These are phyloP conservation scores for Taphrina confusa DNA, from an alignment of 1,139 yeast species.

Conservation along the genomic window DNA sequence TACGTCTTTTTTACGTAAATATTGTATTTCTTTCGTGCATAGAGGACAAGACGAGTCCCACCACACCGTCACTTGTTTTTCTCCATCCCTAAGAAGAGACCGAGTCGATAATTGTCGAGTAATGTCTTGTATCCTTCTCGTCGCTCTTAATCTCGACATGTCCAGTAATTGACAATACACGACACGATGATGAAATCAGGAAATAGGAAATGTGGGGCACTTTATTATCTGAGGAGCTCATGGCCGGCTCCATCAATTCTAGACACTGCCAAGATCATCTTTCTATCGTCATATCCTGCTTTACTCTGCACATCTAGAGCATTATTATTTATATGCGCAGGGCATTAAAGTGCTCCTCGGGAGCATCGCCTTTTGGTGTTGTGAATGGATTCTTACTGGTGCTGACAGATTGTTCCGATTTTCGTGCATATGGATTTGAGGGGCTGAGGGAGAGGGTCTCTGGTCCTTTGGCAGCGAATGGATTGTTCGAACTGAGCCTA, in stretches of 20 bases:
- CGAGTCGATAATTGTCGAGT: too few species aligned
- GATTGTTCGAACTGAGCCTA: constrained; percentile 9
- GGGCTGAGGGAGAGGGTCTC: neutral
- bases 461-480: neutral
- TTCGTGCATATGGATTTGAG: neutral
- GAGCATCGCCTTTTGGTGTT: neutral
- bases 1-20: neutral
- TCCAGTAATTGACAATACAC: too few species aligned
- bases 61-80: neutral
- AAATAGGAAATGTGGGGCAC: too few species aligned
- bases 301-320: too few species aligned
- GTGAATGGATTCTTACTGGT: neutral
- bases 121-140: too few species aligned
- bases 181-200: too few species aligned
- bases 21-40: constrained; percentile 5
- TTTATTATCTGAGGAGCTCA: too few species aligned
- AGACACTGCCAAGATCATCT: too few species aligned
- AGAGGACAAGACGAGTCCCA: constrained; percentile 12
- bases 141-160: too few species aligned
- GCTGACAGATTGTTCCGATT: neutral
- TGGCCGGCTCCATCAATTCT: too few species aligned
- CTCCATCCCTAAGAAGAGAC: neutral
- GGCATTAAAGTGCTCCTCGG: neutral
- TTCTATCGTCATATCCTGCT: too few species aligned
- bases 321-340: neutral